Conservation (phyloP, 441 rosid species). For the Croton setiger region DNA sequence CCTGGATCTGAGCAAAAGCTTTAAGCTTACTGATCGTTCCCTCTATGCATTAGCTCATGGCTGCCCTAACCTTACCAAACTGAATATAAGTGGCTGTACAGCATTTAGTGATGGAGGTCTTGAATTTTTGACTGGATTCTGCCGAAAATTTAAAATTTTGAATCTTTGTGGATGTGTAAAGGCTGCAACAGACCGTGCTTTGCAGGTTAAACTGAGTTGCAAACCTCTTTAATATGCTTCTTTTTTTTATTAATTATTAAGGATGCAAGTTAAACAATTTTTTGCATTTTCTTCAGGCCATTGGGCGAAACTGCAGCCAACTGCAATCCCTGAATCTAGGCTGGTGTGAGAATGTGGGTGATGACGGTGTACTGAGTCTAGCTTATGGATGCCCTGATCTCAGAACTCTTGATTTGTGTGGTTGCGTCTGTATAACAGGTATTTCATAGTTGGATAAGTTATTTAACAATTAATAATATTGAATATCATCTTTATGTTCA, state of each 20-base stretch:
- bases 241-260: background rate
- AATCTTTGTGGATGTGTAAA: conserved; percentile 91
- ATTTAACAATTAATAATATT: background rate
- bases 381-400: conserved; percentile 93
- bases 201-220: conserved; percentile 50
- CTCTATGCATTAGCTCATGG: conserved; percentile 75
- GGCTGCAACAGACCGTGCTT: conserved; percentile 73
- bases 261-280: conserved; percentile 1
- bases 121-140: conserved; percentile 51
- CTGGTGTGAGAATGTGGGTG: conserved; percentile 93
- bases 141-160: conserved; percentile 55
- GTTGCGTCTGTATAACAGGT: conserved; percentile 87
- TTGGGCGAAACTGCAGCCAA: conserved; percentile 70
- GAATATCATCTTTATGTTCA: background rate
- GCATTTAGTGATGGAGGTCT: conserved; percentile 66
- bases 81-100: conserved; percentile 88
- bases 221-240: background rate
- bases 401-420: conserved; percentile 73
- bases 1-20: conserved; percentile 95
- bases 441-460: background rate
- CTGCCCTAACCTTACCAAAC: conserved; percentile 72
- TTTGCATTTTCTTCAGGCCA: conserved; percentile 51
- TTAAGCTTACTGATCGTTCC: conserved; percentile 68
- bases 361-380: conserved; percentile 76
- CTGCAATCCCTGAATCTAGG: conserved; percentile 81